These are phyloP conservation scores for Juglanconis sp. DNA, from an alignment of 2,329 filamentous ascomycete genomes.

Conservation along the genomic window DNA sequence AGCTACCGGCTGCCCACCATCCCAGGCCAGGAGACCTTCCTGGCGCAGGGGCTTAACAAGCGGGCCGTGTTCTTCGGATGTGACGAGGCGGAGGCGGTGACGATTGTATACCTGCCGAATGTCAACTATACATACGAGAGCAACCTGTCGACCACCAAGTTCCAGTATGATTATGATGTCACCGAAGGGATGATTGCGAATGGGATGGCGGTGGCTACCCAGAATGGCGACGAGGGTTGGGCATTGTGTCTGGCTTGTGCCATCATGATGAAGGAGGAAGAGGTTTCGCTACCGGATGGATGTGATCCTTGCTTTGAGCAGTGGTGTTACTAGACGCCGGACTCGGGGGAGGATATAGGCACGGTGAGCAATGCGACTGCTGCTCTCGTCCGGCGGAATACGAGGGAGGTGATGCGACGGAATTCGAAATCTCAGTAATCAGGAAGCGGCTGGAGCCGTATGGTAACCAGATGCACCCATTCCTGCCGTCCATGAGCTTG, in stretches of 20 bases:
- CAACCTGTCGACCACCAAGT: background rate
- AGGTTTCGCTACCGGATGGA: background rate
- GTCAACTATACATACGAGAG: conserved; percentile 8
- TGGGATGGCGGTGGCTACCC: background rate
- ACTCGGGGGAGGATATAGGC: background rate
- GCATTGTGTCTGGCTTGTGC: conserved; percentile 5
- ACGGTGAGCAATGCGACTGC: background rate
- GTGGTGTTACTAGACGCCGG: background rate
- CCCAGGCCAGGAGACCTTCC: background rate
- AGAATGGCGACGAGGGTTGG: conserved; percentile 2
- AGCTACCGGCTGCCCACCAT: background rate
- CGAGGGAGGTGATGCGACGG: background rate
- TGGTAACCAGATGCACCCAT: too few relatives aligned
- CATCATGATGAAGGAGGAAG: conserved; percentile 7
- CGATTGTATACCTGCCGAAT: conserved; percentile 6
- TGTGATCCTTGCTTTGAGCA: conserved; percentile 4
- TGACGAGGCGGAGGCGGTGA: conserved; percentile 6
- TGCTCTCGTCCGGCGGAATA: background rate
- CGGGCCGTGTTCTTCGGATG: background rate
- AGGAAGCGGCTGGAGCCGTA: background rate
- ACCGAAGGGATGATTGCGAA: conserved; percentile 6
- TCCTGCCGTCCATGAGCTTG: too few relatives aligned
- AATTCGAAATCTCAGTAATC: background rate
- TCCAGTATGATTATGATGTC: background rate
- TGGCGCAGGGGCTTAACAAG: conserved; percentile 1